phyloP scores from a whole-genome alignment of 108 stramenopile genomes.

The Aurantiochytrium sp. region DNA sequence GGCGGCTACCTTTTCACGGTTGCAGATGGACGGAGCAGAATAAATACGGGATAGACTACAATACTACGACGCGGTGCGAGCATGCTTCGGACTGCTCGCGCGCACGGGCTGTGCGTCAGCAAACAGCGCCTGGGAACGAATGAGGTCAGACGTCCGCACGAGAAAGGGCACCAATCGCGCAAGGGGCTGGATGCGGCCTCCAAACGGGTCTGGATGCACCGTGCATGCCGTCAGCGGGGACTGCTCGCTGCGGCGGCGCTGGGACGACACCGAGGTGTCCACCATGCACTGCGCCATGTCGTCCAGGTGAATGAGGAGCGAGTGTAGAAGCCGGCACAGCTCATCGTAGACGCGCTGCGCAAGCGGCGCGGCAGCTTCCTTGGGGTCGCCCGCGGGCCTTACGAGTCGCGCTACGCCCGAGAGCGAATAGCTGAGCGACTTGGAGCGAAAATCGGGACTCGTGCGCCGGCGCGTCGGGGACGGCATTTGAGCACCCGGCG shows the following conservation, averaged over 20 bases:
- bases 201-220: neutral
- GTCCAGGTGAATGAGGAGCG: neutral
- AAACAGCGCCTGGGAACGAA: neutral
- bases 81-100: too few species aligned
- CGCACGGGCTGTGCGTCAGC: neutral
- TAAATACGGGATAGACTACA: too few species aligned
- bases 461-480: neutral
- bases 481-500: too few species aligned
- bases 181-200: neutral
- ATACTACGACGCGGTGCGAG: too few species aligned
- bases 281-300: slow-evolving; percentile 22
- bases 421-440: neutral
- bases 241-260: slow-evolving; percentile 1
- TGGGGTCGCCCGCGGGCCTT: neutral
- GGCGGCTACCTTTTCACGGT: too few species aligned
- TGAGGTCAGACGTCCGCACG: neutral
- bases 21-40: too few species aligned
- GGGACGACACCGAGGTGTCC: neutral
- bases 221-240: neutral
- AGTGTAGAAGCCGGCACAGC: neutral
- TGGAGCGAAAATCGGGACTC: neutral
- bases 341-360: neutral
- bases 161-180: neutral
- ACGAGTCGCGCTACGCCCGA: neutral
- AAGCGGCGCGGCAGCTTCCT: neutral